phyloP scores from a whole-genome alignment of 2,329 filamentous ascomycete genomes.

The Colletotrichum caudatum region DNA sequence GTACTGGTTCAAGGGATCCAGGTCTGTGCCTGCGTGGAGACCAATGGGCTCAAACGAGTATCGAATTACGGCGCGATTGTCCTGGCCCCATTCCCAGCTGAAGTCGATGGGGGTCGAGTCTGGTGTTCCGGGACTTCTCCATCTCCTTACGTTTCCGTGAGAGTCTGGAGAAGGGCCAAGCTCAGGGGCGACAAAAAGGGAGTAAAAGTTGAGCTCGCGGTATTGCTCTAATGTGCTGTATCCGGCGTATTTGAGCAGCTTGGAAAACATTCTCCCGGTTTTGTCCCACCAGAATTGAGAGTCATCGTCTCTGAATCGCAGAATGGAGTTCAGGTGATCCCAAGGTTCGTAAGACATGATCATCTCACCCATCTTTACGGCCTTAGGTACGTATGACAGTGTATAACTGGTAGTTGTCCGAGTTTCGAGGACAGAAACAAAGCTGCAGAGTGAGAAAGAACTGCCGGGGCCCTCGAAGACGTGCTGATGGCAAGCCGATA shows the following conservation, averaged over 20 bases:
- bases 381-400: no score
- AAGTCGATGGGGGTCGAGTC: conserved; percentile 39
- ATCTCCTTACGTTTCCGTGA: conserved; percentile 32
- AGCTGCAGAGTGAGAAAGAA: background rate
- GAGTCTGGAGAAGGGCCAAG: conserved; percentile 36
- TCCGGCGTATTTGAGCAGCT: conserved; percentile 34
- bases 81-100: conserved; percentile 38
- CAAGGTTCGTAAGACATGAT: conserved; percentile 36
- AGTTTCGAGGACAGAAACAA: background rate
- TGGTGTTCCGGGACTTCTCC: conserved; percentile 34
- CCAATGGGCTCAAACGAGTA: conserved; percentile 39
- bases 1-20: conserved; percentile 35
- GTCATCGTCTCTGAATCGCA: conserved; percentile 37
- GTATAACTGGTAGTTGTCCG: background rate
- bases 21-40: conserved; percentile 28
- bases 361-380: conserved; percentile 37
- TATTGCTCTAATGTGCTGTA: conserved; percentile 37
- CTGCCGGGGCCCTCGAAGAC: background rate
- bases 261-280: conserved; percentile 37
- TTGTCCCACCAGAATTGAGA: conserved; percentile 39
- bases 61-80: conserved; percentile 19
- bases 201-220: conserved; percentile 39
- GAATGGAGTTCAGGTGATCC: conserved; percentile 38
- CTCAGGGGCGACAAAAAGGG: conserved; percentile 38
- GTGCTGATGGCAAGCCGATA: background rate